phyloP scores from a whole-genome alignment of 257 asterid species.

The Fraxinus anomala region DNA sequence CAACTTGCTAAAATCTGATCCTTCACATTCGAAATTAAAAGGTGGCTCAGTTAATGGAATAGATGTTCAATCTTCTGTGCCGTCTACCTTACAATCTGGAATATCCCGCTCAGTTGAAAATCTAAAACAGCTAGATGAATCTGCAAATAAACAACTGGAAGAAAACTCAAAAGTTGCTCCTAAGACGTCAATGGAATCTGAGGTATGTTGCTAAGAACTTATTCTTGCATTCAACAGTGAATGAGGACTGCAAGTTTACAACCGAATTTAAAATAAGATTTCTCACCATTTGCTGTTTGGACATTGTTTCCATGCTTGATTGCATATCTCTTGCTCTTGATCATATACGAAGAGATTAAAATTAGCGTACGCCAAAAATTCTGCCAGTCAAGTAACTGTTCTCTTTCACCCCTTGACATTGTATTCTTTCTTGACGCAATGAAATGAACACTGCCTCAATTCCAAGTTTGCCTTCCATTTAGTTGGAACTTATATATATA shows the following conservation, averaged over 20 bases:
- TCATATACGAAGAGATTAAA: neutral
- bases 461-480: neutral
- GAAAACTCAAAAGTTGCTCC: constrained; percentile 56
- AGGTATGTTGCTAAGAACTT: constrained; percentile 53
- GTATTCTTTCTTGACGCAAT: neutral
- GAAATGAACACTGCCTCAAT: neutral
- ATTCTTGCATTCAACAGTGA: neutral
- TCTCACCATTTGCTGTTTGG: neutral
- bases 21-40: constrained; percentile 46
- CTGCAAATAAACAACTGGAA: constrained; percentile 55
- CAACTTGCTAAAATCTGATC: constrained; percentile 48
- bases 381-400: neutral
- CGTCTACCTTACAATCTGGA: constrained; percentile 47
- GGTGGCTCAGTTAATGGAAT: constrained; percentile 48
- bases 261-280: neutral
- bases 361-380: neutral
- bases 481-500: neutral
- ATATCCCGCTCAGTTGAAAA: constrained; percentile 51
- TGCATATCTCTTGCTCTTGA: neutral
- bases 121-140: constrained; percentile 66
- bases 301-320: neutral
- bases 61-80: constrained; percentile 48
- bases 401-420: neutral
- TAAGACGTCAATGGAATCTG: constrained; percentile 64
- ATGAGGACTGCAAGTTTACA: neutral